A percentile compares a stretch with the other conserved stretches of the same genome.
Conservation (phyloP, 2,329 filamentous ascomycete species). For the Beauveria bassiana region DNA sequence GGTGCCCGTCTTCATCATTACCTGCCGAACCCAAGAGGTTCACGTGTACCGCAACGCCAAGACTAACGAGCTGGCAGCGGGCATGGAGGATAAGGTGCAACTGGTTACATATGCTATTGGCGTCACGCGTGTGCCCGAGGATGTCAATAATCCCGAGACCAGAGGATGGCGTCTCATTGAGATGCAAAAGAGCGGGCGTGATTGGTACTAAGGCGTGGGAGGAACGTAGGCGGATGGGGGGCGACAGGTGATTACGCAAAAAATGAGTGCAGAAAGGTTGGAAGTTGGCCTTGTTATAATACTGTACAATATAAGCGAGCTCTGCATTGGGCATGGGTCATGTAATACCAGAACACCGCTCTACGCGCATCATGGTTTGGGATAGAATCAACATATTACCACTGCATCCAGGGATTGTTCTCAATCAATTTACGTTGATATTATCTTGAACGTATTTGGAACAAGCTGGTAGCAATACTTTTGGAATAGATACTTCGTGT, state of each 20-base stretch:
- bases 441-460: neutral
- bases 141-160: slow-evolving; percentile 95
- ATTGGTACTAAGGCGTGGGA: slow-evolving; percentile 55
- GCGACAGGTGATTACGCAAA: neutral
- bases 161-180: slow-evolving; percentile 96
- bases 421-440: neutral
- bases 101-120: slow-evolving; percentile 97
- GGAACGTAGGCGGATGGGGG: neutral
- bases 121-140: slow-evolving; percentile 85
- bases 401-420: neutral
- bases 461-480: too few relatives aligned
- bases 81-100: slow-evolving; percentile 98
- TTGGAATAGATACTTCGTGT: too few relatives aligned
- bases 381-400: neutral
- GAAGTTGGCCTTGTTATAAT: slow-evolving; percentile 4
- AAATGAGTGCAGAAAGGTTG: neutral
- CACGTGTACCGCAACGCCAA: slow-evolving; percentile 95
- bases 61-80: slow-evolving; percentile 79
- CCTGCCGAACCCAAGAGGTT: slow-evolving; percentile 92
- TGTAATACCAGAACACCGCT: slow-evolving; percentile 9
- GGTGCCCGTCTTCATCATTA: slow-evolving; percentile 93
- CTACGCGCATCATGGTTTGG: slow-evolving; percentile 8
- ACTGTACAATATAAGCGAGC: slow-evolving; percentile 9
- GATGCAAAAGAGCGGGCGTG: slow-evolving; percentile 94
- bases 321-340: slow-evolving; percentile 4